Conservation (phyloP, 176 grass and related monocot species). For the sorghum (Sorghum bicolor) region Sorghum_bicolor_NCBIv3 NC_012872.2:70706001-70706500, state of each 20-base stretch:
- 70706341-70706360: background rate
- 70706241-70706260: background rate
- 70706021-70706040: background rate
- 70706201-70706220: conserved; percentile 31
- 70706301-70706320: background rate
- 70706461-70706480: background rate
- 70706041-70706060: background rate
- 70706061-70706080: background rate
- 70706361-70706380: too few relatives aligned
- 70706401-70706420: background rate
- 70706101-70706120: background rate
- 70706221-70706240: conserved; percentile 23
- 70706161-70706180: conserved; percentile 38
- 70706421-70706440: background rate
- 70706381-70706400: background rate
- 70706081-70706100: background rate
- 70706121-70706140: background rate
- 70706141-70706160: conserved; percentile 34
- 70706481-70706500: background rate
- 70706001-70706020: background rate
- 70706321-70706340: background rate
- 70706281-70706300: background rate
- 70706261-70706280: conserved; percentile 13
- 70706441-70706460: background rate
- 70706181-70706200: conserved; percentile 22